Conservation (phyloP, 2,329 filamentous ascomycete species). For the Colletotrichum sp. region DNA sequence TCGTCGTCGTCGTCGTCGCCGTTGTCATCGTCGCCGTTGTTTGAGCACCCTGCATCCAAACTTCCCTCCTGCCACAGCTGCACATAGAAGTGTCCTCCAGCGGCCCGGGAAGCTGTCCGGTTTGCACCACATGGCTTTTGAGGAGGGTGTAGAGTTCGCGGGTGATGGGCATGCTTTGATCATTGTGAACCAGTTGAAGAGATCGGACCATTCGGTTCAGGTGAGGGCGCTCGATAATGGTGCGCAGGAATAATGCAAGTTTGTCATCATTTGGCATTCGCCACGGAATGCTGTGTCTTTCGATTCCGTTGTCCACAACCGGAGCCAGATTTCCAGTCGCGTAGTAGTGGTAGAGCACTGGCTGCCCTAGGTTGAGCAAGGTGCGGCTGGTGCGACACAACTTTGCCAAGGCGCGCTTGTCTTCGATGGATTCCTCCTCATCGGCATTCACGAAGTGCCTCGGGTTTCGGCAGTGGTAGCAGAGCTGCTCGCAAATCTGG, state of each 20-base stretch:
- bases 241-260: not conserved
- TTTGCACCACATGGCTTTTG: not conserved
- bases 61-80: no score
- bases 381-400: not conserved
- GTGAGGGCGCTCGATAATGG: not conserved
- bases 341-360: not conserved
- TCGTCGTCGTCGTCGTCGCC: no score
- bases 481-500: not conserved
- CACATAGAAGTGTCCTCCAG: no score
- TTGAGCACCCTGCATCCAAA: no score
- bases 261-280: not conserved
- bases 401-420: not conserved
- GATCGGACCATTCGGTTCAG: not conserved
- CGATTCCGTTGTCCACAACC: not conserved
- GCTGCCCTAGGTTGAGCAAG: not conserved
- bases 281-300: not conserved
- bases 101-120: no score
- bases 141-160: not conserved
- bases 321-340: not conserved
- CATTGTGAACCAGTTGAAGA: not conserved
- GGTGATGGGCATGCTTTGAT: not conserved
- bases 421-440: not conserved
- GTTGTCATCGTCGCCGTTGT: no score
- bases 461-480: not conserved
- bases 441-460: not conserved